Evolutionary conservation across 148 eudicot species (phyloP).

Genomic region (Gaultheria prostrata): DNA sequence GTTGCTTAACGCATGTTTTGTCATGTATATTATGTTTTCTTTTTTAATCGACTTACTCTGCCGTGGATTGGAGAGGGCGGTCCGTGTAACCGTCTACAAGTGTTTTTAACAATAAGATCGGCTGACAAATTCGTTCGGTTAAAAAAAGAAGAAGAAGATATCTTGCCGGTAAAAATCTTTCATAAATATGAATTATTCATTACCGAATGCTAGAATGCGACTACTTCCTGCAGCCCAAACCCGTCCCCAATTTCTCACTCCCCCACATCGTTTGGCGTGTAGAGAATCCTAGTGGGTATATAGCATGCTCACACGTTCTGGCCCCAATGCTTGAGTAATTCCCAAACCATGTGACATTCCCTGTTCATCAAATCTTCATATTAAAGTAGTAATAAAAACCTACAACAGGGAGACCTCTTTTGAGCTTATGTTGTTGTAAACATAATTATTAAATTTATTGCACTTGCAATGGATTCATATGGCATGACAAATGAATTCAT

Average conservation of each 20-base stretch:
- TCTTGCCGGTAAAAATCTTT: not conserved
- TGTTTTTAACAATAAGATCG: not conserved
- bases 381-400: not conserved
- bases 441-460: too few species aligned
- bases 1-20: constrained; percentile 54
- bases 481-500: not conserved
- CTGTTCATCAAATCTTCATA: not conserved
- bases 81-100: not conserved
- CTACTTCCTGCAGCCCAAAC: not conserved
- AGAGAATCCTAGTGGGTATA: constrained; percentile 8
- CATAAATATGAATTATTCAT: too few species aligned
- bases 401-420: too few species aligned
- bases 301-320: constrained; percentile 2
- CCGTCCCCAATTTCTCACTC: not conserved
- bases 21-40: not conserved
- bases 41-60: not conserved
- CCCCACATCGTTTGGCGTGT: constrained; percentile 11
- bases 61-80: not conserved
- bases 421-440: too few species aligned
- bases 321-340: constrained; percentile 21
- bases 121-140: not conserved
- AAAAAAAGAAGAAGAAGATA: not conserved
- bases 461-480: not conserved
- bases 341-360: constrained; percentile 19
- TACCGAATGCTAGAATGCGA: too few species aligned